A percentile compares a stretch with the other conserved stretches of the same genome.
Conservation (phyloP, 2,329 filamentous ascomycete species). For the Talaromyces sp. region DNA sequence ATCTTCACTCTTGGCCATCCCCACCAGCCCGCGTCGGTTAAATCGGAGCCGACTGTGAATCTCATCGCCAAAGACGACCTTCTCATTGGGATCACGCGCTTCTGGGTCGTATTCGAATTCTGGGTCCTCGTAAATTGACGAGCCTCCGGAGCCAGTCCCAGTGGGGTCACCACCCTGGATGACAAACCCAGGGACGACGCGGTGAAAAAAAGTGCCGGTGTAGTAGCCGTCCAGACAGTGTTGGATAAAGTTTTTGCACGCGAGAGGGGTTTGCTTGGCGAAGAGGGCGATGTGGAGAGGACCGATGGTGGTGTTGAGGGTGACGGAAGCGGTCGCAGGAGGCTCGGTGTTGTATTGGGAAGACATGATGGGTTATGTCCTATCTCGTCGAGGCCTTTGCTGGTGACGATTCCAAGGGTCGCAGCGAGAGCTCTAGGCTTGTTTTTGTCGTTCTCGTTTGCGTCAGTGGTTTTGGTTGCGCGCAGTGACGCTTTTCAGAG, state of each 20-base stretch:
- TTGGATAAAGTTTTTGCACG: slow-evolving; percentile 93
- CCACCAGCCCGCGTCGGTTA: slow-evolving; percentile 81
- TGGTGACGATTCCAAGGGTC: background rate
- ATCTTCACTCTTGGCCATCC: slow-evolving; percentile 76
- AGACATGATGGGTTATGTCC: slow-evolving; percentile 51
- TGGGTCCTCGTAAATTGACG: slow-evolving; percentile 79
- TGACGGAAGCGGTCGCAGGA: slow-evolving; percentile 84
- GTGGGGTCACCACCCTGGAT: slow-evolving; percentile 93
- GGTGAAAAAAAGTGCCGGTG: slow-evolving; percentile 88
- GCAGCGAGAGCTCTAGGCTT: background rate
- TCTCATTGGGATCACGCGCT: slow-evolving; percentile 41
- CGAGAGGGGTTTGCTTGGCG: slow-evolving; percentile 86
- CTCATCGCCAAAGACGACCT: slow-evolving; percentile 76
- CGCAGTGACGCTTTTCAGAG: background rate
- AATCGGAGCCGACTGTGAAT: slow-evolving; percentile 90
- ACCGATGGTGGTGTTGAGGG: slow-evolving; percentile 84
- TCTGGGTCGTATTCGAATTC: slow-evolving; percentile 51
- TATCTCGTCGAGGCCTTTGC: background rate
- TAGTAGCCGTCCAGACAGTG: slow-evolving; percentile 95
- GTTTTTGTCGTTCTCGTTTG: background rate
- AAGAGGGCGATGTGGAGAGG: slow-evolving; percentile 90
- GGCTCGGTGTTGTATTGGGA: slow-evolving; percentile 91
- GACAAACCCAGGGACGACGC: slow-evolving; percentile 85
- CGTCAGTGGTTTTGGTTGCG: background rate
- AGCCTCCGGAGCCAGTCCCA: slow-evolving; percentile 83